Evolutionary conservation across 2,329 filamentous ascomycete genomes (phyloP), one percentile per base, ranked within the genome.

Genomic region (Colletotrichum cuscutae): DNA sequence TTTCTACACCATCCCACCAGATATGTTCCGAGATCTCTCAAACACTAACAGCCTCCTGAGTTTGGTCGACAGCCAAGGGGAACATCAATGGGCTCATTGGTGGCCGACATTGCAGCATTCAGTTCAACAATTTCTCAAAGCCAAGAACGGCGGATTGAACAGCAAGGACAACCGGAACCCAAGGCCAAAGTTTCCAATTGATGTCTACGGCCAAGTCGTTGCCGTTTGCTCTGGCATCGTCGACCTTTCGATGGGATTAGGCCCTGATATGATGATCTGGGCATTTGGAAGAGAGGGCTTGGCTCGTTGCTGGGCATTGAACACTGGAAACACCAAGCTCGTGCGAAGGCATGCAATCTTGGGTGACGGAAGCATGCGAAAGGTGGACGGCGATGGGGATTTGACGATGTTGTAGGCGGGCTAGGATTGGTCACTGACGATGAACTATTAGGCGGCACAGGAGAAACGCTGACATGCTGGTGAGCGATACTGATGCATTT

Each of bases 1-100:
- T 65, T 81, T 93, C 2, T 93, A 91, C 78, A 90, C 86, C 0
- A 82, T 93, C 1, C 90, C 91, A 0, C 79, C 86, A 0, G 90
- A 92, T 78, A 79, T 88, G 2, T 88, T 90, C 73, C 81, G 83
- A 37, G 78, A 82, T 22, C 79, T 81, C 56, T 75, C 76, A 28
- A 75, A 66, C n/a, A 52, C 53, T n/a, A 32, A 15, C 5, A 56
- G n/a, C 9, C 64, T 69, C 24, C 62, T 70, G 30, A 54, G 52
- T 2, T 66, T 73, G 28, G 57, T 76, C 26, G 68, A 63, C 65
- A 57, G 65, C 7, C 66, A 52, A 32, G 32, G 68, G 26, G 56
- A 73, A 15, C 76, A 69, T 30, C 42, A 49, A 22, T 76, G 75
- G 61, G 71, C 68, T 28, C 59, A 37, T 46, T 78, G 75, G 76